Evolutionary conservation across 345 rosid species (phyloP), one percentile per base, ranked within the genome.

Genomic region (Rhodamnia argentea): DNA sequence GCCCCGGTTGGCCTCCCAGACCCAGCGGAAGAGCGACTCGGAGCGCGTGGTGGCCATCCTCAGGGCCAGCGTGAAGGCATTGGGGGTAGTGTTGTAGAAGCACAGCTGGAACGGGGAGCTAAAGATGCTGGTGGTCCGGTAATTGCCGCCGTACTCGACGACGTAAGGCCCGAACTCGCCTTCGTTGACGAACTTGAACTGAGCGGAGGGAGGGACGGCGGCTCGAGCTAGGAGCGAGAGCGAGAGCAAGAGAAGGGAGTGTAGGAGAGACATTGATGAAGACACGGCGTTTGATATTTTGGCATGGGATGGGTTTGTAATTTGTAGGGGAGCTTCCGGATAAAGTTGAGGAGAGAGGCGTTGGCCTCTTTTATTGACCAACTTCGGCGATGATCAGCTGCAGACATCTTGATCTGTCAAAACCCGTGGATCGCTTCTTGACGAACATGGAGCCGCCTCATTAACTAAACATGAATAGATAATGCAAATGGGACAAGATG

Each of bases 1-100:
- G 47, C 92, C 90, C 4, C 91, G 86, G 88, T 94, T 93, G 82
- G 93, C 96, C 84, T 91, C 92, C 94, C 95, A 92, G 1, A 91
- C 95, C 95, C 94, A 93, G 7, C 95, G 90, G 60, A 91, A 85
- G 3, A 89, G 64, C 23, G 94, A 90, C 84, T 90, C 92, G 0
- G 93, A 91, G n/a, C 89, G 81, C 7, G 86, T 87, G 23, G 90
- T 90, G 29, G 89, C 94, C 95, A 93, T 91, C 20, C 93, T 88
- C 1, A 92, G 85, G 18, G 90, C 95, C 8, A 93, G 88, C 29
- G 92, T 93, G 88, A 86, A 92, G 47, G 91, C 90, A 55, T 91
- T 89, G 4, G 94, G 93, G 11, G 94, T 93, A 84, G 92, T 92
- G 88, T 91, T 90, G 75, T 90, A 93, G 87, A 93, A 92, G 85